These are phyloP conservation scores for Daldinia loculata DNA, from an alignment of 495 filamentous ascomycete genomes.

Conservation along the genomic window DNA sequence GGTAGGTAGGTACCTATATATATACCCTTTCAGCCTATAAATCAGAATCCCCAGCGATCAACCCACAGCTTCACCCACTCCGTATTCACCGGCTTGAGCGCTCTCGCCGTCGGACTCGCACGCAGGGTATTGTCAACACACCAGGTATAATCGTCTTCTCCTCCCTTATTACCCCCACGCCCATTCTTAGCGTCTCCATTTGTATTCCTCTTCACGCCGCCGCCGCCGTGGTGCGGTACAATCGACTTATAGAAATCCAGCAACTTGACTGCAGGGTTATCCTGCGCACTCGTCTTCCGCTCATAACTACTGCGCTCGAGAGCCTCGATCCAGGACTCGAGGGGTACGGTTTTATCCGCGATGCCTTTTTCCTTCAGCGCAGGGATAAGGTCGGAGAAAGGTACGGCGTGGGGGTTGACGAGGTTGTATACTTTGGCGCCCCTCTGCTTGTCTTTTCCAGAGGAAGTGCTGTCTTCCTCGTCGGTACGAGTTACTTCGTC, in stretches of 20 bases:
- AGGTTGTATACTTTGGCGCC: conserved; percentile 42
- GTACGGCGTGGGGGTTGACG: conserved; percentile 33
- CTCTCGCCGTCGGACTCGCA: conserved; percentile 40
- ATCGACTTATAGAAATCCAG: conserved; percentile 41
- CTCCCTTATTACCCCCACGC: not conserved
- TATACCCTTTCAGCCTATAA: not conserved
- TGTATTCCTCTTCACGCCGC: not conserved
- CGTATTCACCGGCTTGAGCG: conserved; percentile 33
- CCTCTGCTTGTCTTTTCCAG: not conserved
- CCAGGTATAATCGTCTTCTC: conserved; percentile 26
- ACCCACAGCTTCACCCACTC: conserved; percentile 44
- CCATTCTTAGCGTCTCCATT: not conserved
- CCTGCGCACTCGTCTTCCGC: conserved; percentile 16
- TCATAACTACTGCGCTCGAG: conserved; percentile 39
- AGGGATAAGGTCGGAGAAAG: conserved; percentile 34
- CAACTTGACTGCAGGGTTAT: conserved; percentile 41
- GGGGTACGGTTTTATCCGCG: conserved; percentile 9
- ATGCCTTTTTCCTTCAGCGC: conserved; percentile 33
- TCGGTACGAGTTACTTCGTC: conserved; percentile 24
- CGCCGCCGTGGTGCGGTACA: conserved; percentile 12
- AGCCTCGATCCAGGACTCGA: conserved; percentile 37
- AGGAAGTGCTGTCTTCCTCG: not conserved
- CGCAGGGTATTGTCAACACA: conserved; percentile 33
- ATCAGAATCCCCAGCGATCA: conserved; percentile 39
- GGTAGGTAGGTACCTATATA: not conserved